Base-by-base conservation (phyloP, 2,329 filamentous ascomycete genomes). In the Colletotrichum sp. region DNA sequence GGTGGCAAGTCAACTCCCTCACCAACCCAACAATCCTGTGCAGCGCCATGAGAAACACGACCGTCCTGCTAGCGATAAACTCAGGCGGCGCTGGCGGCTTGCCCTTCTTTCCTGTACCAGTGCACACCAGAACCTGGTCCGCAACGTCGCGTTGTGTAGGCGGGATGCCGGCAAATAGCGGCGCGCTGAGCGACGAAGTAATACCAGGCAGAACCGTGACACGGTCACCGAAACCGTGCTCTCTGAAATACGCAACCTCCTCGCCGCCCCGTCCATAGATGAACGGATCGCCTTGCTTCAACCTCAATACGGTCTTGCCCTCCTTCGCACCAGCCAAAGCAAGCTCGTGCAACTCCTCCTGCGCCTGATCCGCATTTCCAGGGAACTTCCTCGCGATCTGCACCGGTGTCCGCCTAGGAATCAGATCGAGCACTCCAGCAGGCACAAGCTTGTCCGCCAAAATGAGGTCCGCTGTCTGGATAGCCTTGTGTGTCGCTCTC, bases 201-300 rank as follows among this genome's bases (percentile, higher is more conserved):
- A 99, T 94, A 1, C 97, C 97, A 0, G 97, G 97, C 3, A 99
- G 88, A 1, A 99, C 96, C 0, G 91, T 81, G 2, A 93, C 88
- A 12, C 84, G 86, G 13, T 93, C 91, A 7, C 89, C 90, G 74
- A 93, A 93, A 3, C 96, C 95, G 64, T 94, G 90, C 5, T 87
- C 86, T 3, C 92, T 88, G 89, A 99, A 98, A 83, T 95, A 98
- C 34, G 92, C 91, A 52, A 95, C 95, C 84, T 99, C 97, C 84
- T 99, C 97, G 39, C 95, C 97, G 72, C 97, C 97, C 52, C 97
- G 93, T 52, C 97, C 97, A 85, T 99, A 99, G 52, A 99, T 92
- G 85, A 98, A 99, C 0, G 97, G 97, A 81, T 99, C 97, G 62
- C 97, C 97, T 84, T 99, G 97, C 87, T 99, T 99, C 60, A 99